A percentile compares a stretch with the other conserved stretches of the same genome.
Conservation (phyloP, 805 yeast genomes). For the Candida fluviatilis region DNA sequence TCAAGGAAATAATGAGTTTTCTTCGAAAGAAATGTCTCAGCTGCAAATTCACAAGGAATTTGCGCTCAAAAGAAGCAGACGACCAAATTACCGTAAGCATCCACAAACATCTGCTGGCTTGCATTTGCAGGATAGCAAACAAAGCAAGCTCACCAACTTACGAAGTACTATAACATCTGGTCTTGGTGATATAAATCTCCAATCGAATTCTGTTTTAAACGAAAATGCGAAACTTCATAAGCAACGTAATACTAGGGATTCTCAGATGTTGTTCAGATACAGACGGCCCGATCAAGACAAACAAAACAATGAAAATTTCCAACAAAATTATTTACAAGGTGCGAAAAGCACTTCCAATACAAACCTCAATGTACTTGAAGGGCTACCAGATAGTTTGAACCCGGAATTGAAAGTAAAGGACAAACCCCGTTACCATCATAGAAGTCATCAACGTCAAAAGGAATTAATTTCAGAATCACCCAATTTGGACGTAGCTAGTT, state of each 20-base stretch:
- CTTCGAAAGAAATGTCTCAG: not conserved
- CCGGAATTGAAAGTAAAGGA: not conserved
- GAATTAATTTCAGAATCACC: not conserved
- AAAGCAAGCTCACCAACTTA: slow-evolving; percentile 2
- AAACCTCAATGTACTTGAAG: too few relatives aligned
- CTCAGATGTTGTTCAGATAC: slow-evolving; percentile 35
- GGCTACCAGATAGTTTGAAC: too few relatives aligned
- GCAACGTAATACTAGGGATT: slow-evolving; percentile 11
- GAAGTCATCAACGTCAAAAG: not conserved
- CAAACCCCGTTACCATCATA: not conserved
- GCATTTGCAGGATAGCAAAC: slow-evolving; percentile 3
- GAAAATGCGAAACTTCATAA: not conserved
- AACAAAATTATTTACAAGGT: not conserved
- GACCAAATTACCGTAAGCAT: slow-evolving; percentile 36
- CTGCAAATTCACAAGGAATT: slow-evolving; percentile 16
- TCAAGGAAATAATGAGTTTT: slow-evolving; percentile 6
- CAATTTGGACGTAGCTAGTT: not conserved
- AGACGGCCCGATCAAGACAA: slow-evolving; percentile 17
- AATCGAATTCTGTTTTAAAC: not conserved
- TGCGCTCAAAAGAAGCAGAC: slow-evolving; percentile 34
- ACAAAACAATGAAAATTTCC: not conserved
- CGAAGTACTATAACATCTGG: not conserved
- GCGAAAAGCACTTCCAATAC: not conserved
- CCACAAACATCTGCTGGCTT: slow-evolving; percentile 7
- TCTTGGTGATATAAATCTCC: not conserved